phyloP scores from a whole-genome alignment of 1,139 yeast species.

The Yamadazyma triangularis region DNA sequence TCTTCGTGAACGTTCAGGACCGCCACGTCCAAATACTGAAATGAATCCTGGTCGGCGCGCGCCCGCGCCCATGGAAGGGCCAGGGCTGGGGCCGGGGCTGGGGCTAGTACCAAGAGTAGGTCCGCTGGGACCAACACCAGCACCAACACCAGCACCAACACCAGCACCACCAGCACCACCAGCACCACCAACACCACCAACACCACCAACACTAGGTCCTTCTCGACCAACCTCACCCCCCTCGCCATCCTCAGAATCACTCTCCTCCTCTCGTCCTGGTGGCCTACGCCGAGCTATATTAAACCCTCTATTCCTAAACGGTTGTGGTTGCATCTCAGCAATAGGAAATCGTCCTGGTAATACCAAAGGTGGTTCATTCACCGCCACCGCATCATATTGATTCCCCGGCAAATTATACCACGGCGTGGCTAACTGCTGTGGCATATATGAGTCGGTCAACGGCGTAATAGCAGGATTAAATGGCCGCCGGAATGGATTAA shows the following conservation, averaged over 20 bases:
- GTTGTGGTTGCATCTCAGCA: conserved; percentile 15
- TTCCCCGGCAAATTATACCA: conserved; percentile 6
- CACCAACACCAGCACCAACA: too few relatives aligned
- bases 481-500: conserved; percentile 35
- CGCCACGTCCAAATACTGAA: conserved; percentile 16
- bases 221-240: too few relatives aligned
- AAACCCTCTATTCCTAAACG: too few relatives aligned
- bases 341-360: conserved; percentile 32
- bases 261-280: too few relatives aligned
- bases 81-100: not conserved
- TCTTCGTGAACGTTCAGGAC: conserved; percentile 28
- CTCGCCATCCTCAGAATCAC: too few relatives aligned
- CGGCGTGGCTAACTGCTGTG: conserved; percentile 32
- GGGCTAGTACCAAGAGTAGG: too few relatives aligned
- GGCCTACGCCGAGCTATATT: too few relatives aligned
- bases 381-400: conserved; percentile 4
- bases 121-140: too few relatives aligned
- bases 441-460: conserved; percentile 36
- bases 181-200: too few relatives aligned
- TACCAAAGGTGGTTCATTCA: conserved; percentile 24
- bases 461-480: conserved; percentile 38
- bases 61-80: not conserved
- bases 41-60: not conserved
- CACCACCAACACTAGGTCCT: too few relatives aligned
- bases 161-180: too few relatives aligned